Evolutionary conservation across 2,329 filamentous ascomycete species (phyloP).

Genomic region (Curvularia sp.): DNA sequence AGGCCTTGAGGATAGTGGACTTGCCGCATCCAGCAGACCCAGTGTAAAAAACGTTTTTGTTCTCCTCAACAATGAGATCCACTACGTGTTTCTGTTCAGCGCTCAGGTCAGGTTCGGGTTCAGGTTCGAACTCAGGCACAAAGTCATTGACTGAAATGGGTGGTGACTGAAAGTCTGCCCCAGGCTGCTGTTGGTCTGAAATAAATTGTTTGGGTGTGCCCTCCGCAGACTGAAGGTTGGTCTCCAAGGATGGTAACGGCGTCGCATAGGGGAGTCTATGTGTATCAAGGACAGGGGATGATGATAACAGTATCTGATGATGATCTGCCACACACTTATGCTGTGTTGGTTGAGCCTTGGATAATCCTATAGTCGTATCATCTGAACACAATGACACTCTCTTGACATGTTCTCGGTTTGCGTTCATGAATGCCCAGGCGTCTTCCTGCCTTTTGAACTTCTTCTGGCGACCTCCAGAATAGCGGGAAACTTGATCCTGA

Average conservation of each 20-base stretch:
- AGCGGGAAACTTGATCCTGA: constrained; percentile 73
- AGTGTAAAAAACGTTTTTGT: constrained; percentile 68
- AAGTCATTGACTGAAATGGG: neutral
- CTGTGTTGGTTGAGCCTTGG: neutral
- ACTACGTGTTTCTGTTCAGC: constrained; percentile 59
- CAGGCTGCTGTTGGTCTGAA: neutral
- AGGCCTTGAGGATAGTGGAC: constrained; percentile 61
- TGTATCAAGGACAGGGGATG: neutral
- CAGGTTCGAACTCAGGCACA: constrained; percentile 21
- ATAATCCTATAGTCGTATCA: neutral
- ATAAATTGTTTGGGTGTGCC: neutral
- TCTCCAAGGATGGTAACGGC: neutral
- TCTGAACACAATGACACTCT: neutral
- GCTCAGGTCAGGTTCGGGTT: constrained; percentile 47
- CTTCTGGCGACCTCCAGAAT: constrained; percentile 62
- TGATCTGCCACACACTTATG: neutral
- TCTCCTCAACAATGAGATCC: constrained; percentile 56
- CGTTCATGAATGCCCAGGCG: constrained; percentile 76
- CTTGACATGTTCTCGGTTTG: constrained; percentile 29
- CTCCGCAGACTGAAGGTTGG: neutral
- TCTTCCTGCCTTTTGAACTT: constrained; percentile 62
- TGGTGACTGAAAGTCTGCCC: neutral
- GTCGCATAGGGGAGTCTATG: neutral
- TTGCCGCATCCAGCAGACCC: constrained; percentile 69
- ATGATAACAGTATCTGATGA: neutral